phyloP scores from a whole-genome alignment of 495 filamentous ascomycete species.

The Lophiotrema nucula region DNA sequence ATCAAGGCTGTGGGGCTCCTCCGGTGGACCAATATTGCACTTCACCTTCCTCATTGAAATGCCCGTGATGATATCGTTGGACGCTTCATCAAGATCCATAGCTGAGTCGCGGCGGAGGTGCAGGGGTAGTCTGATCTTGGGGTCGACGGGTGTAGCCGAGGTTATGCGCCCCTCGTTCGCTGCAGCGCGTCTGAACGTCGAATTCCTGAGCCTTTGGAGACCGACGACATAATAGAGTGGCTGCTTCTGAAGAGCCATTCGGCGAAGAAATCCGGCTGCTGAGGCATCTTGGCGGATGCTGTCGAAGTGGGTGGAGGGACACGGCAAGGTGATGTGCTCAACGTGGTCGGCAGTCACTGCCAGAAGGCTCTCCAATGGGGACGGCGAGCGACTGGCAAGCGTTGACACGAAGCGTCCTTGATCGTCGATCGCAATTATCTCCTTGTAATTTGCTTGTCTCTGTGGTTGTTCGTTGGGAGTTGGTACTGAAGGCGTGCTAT shows the following conservation, averaged over 20 bases:
- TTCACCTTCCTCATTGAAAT: constrained; percentile 22
- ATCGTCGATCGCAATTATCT: constrained; percentile 17
- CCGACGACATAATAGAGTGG: constrained; percentile 25
- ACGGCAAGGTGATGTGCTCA: constrained; percentile 1
- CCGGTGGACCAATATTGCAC: constrained; percentile 11
- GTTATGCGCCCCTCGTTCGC: constrained; percentile 11
- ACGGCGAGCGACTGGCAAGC: background rate
- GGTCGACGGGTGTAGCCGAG: background rate
- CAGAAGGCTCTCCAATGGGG: constrained; percentile 3
- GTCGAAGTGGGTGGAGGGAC: constrained; percentile 16
- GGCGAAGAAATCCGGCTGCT: constrained; percentile 4
- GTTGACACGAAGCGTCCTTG: constrained; percentile 15
- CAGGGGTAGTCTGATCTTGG: constrained; percentile 11
- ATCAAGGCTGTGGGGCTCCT: constrained; percentile 19
- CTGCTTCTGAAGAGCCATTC: constrained; percentile 6
- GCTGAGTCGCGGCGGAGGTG: constrained; percentile 25
- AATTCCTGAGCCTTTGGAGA: constrained; percentile 21
- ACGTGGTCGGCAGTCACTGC: constrained; percentile 23
- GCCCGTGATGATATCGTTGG: constrained; percentile 8
- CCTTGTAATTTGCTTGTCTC: constrained; percentile 12
- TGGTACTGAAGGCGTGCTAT: constrained; percentile 1
- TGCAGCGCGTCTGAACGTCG: constrained; percentile 16
- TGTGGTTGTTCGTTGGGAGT: background rate
- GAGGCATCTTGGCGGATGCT: constrained; percentile 8
- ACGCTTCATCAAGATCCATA: constrained; percentile 3